Evolutionary conservation across 2,329 filamentous ascomycete species (phyloP), one percentile per base, ranked within the genome.

Genomic region (Penicillium sp.): DNA sequence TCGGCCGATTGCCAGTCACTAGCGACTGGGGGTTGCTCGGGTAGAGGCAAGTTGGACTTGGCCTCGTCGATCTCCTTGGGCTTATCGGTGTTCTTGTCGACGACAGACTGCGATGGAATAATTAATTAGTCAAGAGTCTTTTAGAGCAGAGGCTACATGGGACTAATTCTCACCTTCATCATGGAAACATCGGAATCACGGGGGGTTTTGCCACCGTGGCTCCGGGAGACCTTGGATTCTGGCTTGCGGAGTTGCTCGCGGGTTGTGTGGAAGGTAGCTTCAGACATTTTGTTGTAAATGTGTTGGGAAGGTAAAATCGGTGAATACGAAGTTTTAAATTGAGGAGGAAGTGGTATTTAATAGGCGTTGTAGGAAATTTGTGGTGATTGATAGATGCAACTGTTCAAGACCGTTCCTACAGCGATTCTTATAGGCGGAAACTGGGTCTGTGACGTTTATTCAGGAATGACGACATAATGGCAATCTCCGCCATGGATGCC

Each of bases 1-100:
- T 93, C 89, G 49, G 82, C 79, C 0, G 87, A 90, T 71, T 92
- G 86, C 82, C 86, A 92, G 79, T 94, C 89, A 5, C 88, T 89
- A n/a, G 85, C 77, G n/a, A 75, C 77, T 1, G 89, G 89, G 22
- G 90, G 90, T 62, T 92, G 81, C 2, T 93, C 89, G 18, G 90
- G 90, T 49, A 92, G 84, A 49, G 89, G 89, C 29, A 95, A 85
- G 75, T 91, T 90, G 72, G 85, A 76, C 76, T 87, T 81, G 67
- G 81, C 81, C 73, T 89, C 76, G 50, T 86, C 83, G 69, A 92
- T 88, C 73, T 88, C 78, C 53, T 87, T 78, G 61, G 78, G 71
- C 74, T 89, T 90, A 75, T 77, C 58, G 49, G 66, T 72, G 63
- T 74, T 73, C 29, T 73, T 71, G 55, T 74, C 73, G 66, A 75